Evolutionary conservation across 768 basidiomycete species (phyloP).

Genomic region (Kwoniella dendrophila): DNA sequence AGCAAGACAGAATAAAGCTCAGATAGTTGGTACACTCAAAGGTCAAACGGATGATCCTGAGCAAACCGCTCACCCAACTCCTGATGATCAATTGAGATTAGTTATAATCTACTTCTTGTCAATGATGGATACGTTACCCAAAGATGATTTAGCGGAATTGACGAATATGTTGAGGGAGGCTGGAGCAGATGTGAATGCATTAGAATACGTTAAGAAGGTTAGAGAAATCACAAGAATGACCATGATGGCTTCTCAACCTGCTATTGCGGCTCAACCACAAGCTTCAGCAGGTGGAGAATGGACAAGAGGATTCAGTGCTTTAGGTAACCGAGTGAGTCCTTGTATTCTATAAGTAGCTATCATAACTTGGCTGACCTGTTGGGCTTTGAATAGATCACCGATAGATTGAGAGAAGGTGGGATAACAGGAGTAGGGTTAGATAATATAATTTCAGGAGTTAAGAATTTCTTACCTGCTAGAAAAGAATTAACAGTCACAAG

Average conservation of each 20-base stretch:
- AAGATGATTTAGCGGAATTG: constrained; percentile 84
- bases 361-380: constrained; percentile 11
- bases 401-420: constrained; percentile 91
- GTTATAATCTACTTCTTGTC: constrained; percentile 95
- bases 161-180: constrained; percentile 81
- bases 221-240: constrained; percentile 93
- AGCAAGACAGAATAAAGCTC: constrained; percentile 77
- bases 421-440: constrained; percentile 66
- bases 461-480: constrained; percentile 93
- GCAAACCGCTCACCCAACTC: constrained; percentile 67
- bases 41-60: constrained; percentile 61
- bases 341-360: background rate
- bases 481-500: constrained; percentile 88
- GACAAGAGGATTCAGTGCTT: constrained; percentile 87
- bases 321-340: constrained; percentile 80
- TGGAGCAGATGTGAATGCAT: constrained; percentile 72
- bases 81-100: constrained; percentile 86
- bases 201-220: constrained; percentile 87
- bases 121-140: constrained; percentile 74
- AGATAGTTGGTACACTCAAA: constrained; percentile 85
- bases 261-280: constrained; percentile 61
- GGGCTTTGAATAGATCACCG: constrained; percentile 69
- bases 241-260: constrained; percentile 65
- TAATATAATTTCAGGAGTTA: constrained; percentile 94
- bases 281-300: constrained; percentile 72